Base-by-base conservation (phyloP, 2,329 filamentous ascomycete genomes). In the Arachnopeziza araneosa region DNA sequence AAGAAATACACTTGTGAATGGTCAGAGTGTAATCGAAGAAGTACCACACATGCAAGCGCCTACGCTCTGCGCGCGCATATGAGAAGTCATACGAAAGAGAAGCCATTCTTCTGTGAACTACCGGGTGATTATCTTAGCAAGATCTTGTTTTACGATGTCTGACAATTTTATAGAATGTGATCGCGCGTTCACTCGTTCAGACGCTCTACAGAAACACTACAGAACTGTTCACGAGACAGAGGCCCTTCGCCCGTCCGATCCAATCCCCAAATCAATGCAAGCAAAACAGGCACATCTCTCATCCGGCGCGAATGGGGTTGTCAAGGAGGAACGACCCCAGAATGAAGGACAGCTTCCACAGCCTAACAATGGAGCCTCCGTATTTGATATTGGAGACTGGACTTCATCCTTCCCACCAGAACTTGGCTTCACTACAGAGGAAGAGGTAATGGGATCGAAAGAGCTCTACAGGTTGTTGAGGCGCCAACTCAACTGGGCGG, bases 1-100 rank as follows among this genome's bases (percentile, higher is more conserved):
- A 96, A 96, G 77, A 96, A 95, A 75, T 98, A 98, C 74, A 92
- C 91, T n/a, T 99, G 95, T 76, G 93, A 98, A 76, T 99, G 95
- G 95, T 85, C 84, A 61, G 93, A 93, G 66, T 99, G 95, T 74
- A 83, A 81, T 57, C 80, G 93, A 63, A 98, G 96, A 77, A 91
- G 92, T 61, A 86, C 95, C 75, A 87, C 91, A 21, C 95, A 99
- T 76, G 93, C 93, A 1, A 96, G 92, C 70, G 95, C 91, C 1
- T 99, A 99, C 76, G 95, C 95, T 4, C 78, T 99, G 65, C 93
- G 96, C 74, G 95, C 95, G 10, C 95, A 99, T 72, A 96, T 99
- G 93, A 83, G 95, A 68, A 97, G 93, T 73, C 95, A 99, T 74
- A 99, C 95, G 1, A 85, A 95, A 71, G 95, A 99, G 80, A 99